Base-by-base conservation (phyloP, 805 yeast species). In the Maudiozyma bulderi region DNA sequence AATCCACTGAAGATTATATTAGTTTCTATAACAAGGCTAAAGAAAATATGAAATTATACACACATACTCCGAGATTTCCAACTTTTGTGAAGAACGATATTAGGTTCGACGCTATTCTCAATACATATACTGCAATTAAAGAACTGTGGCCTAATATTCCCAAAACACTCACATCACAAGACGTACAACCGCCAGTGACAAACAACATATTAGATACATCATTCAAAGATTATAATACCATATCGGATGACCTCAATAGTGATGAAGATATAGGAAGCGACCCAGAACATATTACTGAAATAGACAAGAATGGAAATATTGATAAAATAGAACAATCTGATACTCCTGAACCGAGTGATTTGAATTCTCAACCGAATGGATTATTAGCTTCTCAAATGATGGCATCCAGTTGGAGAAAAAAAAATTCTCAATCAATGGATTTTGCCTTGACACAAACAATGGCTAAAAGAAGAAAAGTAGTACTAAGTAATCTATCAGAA, bases 1-100 rank as follows among this genome's bases (percentile, higher is more conserved):
- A 67, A 14, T 76, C 72, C 14, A 62, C 69, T 8, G 65, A 62
- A 0, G 75, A 72, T 20, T 61, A 72, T 37, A 47, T 62, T 11
- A 50, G 57, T 3, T 50, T 72, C 48, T 66, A 73, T 26, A 55
- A 64, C 1, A 67, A 64, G 37, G 61, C 60, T 8, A 62, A 59
- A 40, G 48, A 49, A 2, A 43, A 59, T n/a, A 45, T 48, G 26
- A 48, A 45, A 48, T 54, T 40, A 26, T 56, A 10, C 2, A 48
- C 54, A 3, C 54, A 41, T 6, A 29, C 46, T 8, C 49, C 56
- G 0, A 49, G 46, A 13, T 43, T 56, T 28, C 50, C 54, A 0
- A 52, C 49, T 3, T 64, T 67, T 40, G 35, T 66, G 1, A 51
- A 59, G 7, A 49, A 58, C 11, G 51, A 60, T 8, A 43, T 52